phyloP scores from a whole-genome alignment of 2,329 filamentous ascomycete species.

The Epichloe sibirici region DNA sequence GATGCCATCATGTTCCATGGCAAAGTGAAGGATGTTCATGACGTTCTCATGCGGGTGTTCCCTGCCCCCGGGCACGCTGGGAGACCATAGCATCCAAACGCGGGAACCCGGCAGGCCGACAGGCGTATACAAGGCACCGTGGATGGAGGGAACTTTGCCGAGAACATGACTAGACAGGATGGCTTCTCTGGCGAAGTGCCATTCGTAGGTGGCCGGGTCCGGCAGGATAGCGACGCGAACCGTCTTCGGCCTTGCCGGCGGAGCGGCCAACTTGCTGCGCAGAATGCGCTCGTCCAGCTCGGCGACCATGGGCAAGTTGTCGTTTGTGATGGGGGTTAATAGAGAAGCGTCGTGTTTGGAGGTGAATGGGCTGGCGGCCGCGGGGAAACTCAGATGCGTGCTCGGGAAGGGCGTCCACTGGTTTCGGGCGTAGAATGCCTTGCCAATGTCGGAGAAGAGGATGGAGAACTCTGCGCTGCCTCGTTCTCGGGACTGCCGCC shows the following conservation, averaged over 20 bases:
- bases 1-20: slow-evolving; percentile 42
- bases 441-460: slow-evolving; percentile 78
- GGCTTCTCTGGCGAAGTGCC: slow-evolving; percentile 63
- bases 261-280: slow-evolving; percentile 33
- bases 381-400: slow-evolving; percentile 53
- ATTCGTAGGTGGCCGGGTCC: slow-evolving; percentile 29
- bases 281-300: slow-evolving; percentile 52
- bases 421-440: slow-evolving; percentile 62
- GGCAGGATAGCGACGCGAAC: slow-evolving; percentile 23
- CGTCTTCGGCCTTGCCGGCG: slow-evolving; percentile 11
- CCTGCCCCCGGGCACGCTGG: slow-evolving; percentile 48
- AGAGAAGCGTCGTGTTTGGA: slow-evolving; percentile 14
- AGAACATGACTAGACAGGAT: slow-evolving; percentile 59
- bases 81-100: slow-evolving; percentile 65
- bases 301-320: slow-evolving; percentile 50
- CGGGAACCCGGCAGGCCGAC: slow-evolving; percentile 34
- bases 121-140: slow-evolving; percentile 56
- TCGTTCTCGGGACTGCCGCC: slow-evolving; percentile 14
- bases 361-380: slow-evolving; percentile 9
- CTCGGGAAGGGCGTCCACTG: slow-evolving; percentile 71
- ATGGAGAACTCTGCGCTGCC: slow-evolving; percentile 52
- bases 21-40: slow-evolving; percentile 56
- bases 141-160: slow-evolving; percentile 41
- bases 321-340: slow-evolving; percentile 37
- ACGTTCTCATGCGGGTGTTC: slow-evolving; percentile 48